Conservation (phyloP, 2,329 filamentous ascomycete species). For the Aureobasidium melanogenum region DNA sequence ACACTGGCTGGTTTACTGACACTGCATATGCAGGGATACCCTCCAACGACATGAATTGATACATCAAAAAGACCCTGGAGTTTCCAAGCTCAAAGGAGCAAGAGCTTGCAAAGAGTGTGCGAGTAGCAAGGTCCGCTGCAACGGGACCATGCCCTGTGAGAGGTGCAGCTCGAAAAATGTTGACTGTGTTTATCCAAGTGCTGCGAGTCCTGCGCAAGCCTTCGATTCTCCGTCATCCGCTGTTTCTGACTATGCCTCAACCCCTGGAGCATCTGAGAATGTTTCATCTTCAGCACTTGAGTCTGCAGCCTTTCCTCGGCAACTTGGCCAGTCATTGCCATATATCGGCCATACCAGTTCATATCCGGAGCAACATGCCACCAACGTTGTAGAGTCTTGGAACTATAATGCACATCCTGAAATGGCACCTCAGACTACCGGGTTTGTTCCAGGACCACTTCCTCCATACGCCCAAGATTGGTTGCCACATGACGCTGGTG, state of each 20-base stretch:
- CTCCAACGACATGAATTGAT: constrained; percentile 21
- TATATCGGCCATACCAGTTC: background rate
- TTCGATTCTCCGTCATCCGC: background rate
- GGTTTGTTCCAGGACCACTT: background rate
- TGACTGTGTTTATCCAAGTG: constrained; percentile 20
- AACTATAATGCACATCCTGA: background rate
- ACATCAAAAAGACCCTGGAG: constrained; percentile 17
- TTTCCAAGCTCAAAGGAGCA: constrained; percentile 17
- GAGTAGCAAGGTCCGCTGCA: constrained; percentile 23
- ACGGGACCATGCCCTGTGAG: constrained; percentile 21
- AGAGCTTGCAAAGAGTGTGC: constrained; percentile 23
- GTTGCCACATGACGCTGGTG: background rate
- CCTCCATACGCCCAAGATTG: background rate
- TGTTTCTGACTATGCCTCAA: background rate
- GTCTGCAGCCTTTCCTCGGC: background rate
- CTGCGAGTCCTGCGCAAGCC: background rate
- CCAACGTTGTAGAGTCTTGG: background rate
- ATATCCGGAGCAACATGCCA: background rate
- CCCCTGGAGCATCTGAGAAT: background rate
- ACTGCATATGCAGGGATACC: constrained; percentile 16
- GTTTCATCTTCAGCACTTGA: background rate
- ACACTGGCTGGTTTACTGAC: background rate
- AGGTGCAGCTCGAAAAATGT: constrained; percentile 19
- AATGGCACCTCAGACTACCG: background rate
- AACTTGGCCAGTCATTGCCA: background rate